Conservation (phyloP, 2,329 filamentous ascomycete species). For the Fusarium bulbicola region DNA sequence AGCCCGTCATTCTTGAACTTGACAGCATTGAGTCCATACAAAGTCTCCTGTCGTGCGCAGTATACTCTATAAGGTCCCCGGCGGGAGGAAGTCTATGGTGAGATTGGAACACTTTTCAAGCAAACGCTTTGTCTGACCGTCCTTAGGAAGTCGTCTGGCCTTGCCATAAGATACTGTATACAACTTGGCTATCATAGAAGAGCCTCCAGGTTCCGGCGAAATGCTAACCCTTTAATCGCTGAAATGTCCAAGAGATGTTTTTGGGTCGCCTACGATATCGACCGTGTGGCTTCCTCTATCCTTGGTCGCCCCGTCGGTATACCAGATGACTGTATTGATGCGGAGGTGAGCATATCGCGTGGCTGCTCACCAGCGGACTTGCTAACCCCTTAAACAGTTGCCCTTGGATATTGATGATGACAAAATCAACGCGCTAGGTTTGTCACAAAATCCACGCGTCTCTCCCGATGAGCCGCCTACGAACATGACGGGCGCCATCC, state of each 20-base stretch:
- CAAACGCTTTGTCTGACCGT: background rate
- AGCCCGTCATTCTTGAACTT: conserved; percentile 16
- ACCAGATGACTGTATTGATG: conserved; percentile 26
- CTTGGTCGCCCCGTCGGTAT: conserved; percentile 27
- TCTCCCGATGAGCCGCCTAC: conserved; percentile 34
- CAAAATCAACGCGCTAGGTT: conserved; percentile 18
- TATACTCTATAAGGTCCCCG: conserved; percentile 26
- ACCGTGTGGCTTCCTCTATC: conserved; percentile 26
- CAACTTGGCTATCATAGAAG: conserved; percentile 27
- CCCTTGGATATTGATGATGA: conserved; percentile 30
- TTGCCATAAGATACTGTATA: conserved; percentile 26
- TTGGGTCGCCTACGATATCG: conserved; percentile 31
- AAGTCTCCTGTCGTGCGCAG: conserved; percentile 19
- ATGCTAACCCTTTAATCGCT: conserved; percentile 25
- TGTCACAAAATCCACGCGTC: conserved; percentile 9
- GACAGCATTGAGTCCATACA: conserved; percentile 28
- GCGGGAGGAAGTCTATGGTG: conserved; percentile 28
- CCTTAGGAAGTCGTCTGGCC: conserved; percentile 21
- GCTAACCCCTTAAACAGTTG: background rate
- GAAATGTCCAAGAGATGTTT: conserved; percentile 33
- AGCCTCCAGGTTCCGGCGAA: conserved; percentile 23
- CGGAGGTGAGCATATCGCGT: conserved; percentile 1
- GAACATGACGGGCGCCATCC: conserved; percentile 44
- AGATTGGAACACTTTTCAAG: background rate
- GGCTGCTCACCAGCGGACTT: background rate